Base-by-base conservation (phyloP, 345 rosid species). In the Anacardium occidentale region DNA sequence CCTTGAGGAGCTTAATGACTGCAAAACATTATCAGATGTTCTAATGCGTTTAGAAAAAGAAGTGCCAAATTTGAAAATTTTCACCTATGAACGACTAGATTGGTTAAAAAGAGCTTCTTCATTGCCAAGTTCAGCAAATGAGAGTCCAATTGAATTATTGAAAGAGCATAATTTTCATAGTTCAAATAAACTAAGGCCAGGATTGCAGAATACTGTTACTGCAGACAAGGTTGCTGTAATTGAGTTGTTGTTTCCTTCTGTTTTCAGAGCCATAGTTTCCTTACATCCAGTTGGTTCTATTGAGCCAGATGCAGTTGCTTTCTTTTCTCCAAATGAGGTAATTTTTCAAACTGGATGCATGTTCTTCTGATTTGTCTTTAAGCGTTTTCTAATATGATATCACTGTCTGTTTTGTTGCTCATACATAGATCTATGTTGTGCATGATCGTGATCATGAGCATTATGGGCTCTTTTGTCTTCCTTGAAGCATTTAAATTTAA, bases 241-340 rank as follows among this genome's bases (percentile, higher is more conserved):
- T 29, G 99, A 94, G 71, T 70, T 94, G 80, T 74, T 83, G 24
- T 79, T 83, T 78, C 94, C 99, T 17, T 86, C 89, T 13, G 81
- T 88, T 52, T 90, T 95, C 84, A 87, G 98, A 85, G 97, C 91
- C 68, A 29, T 89, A 54, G 84, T 92, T 50, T 92, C 97, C 3
- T 78, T 95, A 81, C 94, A 91, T 85, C 99, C 99, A 26, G 97
- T 92, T 62, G 98, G 97, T 85, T 89, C 96, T 52, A 75, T 80
- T 51, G 90, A 92, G 63, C 97, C 98, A 11, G 97, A 92, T 88
- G 90, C 98, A 9, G 92, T 89, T 64, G 96, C 97, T 8, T 92
- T 95, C 89, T 95, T 92, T 86, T 95, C 99, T 57, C 91, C 97
- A 1, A 97, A 95, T 78, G 98, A 95, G 97, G 97, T 92, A 85